A percentile compares a stretch with the other conserved stretches of the same genome.
Conservation (phyloP, 2,329 filamentous ascomycete species). For the Westerdykella ornata region DNA sequence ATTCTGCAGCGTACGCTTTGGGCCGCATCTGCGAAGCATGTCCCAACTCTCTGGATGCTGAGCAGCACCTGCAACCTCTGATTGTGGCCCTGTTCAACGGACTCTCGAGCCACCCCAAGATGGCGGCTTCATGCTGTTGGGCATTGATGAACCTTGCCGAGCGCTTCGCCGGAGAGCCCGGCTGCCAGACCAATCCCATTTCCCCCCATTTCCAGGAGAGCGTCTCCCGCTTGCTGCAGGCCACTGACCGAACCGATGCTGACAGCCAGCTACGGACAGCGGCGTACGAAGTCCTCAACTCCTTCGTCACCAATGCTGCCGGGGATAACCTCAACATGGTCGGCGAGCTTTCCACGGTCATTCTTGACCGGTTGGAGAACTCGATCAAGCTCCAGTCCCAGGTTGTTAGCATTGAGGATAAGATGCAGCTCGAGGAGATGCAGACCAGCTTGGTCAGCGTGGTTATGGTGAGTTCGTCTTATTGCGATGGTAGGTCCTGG, state of each 20-base stretch:
- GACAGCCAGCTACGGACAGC: constrained; percentile 90
- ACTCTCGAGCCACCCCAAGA: constrained; percentile 85
- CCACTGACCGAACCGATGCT: constrained; percentile 74
- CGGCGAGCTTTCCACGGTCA: constrained; percentile 75
- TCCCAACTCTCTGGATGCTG: constrained; percentile 82
- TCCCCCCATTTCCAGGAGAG: constrained; percentile 92
- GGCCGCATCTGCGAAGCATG: constrained; percentile 94
- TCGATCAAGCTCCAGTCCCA: constrained; percentile 85
- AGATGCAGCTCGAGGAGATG: constrained; percentile 92
- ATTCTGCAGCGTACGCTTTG: constrained; percentile 91
- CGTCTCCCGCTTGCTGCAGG: constrained; percentile 73
- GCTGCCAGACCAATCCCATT: constrained; percentile 70
- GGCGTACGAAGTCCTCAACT: constrained; percentile 92
- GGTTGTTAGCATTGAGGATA: constrained; percentile 94
- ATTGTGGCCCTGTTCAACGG: constrained; percentile 87
- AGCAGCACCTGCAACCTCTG: constrained; percentile 72
- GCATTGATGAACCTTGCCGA: constrained; percentile 97
- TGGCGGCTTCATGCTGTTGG: constrained; percentile 98
- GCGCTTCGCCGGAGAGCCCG: constrained; percentile 81
- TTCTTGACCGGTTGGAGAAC: constrained; percentile 84
- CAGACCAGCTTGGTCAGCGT: constrained; percentile 93
- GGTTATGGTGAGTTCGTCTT: too few species aligned
- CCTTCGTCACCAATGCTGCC: constrained; percentile 86
- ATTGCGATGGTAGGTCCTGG: constrained; percentile 16
- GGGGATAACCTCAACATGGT: constrained; percentile 76